A percentile compares a stretch with the other conserved stretches of the same genome.
phyloP scores from a whole-genome alignment of 257 asterid species.

The Perilla frutescens region DNA sequence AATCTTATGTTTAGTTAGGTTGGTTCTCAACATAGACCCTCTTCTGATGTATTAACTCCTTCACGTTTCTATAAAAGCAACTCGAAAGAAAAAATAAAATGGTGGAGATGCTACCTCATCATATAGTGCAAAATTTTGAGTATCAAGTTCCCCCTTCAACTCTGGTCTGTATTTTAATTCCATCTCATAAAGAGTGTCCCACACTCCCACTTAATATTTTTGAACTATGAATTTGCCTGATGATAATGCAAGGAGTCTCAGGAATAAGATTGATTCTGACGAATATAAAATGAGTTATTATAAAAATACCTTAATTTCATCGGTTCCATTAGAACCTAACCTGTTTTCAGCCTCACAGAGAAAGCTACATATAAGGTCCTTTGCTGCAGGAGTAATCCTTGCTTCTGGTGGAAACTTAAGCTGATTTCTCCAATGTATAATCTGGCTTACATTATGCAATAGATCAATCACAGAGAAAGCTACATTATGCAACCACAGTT shows the following conservation, averaged over 20 bases:
- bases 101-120: constrained; percentile 61
- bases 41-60: no score
- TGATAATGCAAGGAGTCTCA: not conserved
- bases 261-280: not conserved
- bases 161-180: constrained; percentile 88
- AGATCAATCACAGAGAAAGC: constrained; percentile 14
- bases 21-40: no score
- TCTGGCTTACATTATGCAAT: constrained; percentile 46
- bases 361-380: constrained; percentile 63
- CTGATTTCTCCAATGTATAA: constrained; percentile 71
- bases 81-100: not conserved
- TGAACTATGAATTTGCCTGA: constrained; percentile 92
- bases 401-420: constrained; percentile 68
- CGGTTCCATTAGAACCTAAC: constrained; percentile 73
- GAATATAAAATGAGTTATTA: constrained; percentile 6
- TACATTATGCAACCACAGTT: no score
- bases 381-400: constrained; percentile 69
- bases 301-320: constrained; percentile 65
- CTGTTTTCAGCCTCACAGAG: constrained; percentile 68
- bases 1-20: no score
- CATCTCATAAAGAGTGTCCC: constrained; percentile 68
- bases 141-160: constrained; percentile 78
- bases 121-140: constrained; percentile 73
- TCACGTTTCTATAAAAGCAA: no score
- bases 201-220: constrained; percentile 71